Evolutionary conservation across 2,329 filamentous ascomycete genomes (phyloP).

Genomic region (Paracoccidioides brasiliensis): DNA sequence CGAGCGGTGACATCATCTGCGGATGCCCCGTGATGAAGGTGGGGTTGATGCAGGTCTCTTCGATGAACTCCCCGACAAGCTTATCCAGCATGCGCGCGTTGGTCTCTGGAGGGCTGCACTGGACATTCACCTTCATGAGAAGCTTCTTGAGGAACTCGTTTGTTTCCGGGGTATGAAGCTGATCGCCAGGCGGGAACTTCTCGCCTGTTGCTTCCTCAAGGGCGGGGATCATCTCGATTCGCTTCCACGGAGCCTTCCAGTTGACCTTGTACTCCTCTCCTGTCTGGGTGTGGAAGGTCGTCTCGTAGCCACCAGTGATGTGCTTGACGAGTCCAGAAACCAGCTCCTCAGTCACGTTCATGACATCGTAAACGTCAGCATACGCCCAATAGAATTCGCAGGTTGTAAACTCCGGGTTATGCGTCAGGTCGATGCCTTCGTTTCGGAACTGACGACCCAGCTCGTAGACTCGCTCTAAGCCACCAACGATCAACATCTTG

Average conservation of each 20-base stretch:
- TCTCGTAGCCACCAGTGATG: conserved; percentile 72
- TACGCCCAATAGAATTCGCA: conserved; percentile 97
- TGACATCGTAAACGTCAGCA: conserved; percentile 79
- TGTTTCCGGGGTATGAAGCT: conserved; percentile 81
- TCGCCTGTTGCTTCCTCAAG: conserved; percentile 82
- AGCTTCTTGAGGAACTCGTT: conserved; percentile 75
- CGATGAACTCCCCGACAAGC: conserved; percentile 85
- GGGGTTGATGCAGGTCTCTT: conserved; percentile 85
- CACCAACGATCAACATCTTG: conserved; percentile 92
- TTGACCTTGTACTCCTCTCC: conserved; percentile 85
- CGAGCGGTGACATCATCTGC: conserved; percentile 84
- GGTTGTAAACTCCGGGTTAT: conserved; percentile 97
- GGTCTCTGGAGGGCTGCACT: conserved; percentile 80
- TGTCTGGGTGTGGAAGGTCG: conserved; percentile 71
- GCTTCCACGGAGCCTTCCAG: conserved; percentile 89
- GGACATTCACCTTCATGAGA: conserved; percentile 78
- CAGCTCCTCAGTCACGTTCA: conserved; percentile 85
- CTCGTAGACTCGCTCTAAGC: conserved; percentile 88
- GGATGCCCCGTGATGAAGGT: conserved; percentile 81
- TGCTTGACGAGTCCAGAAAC: conserved; percentile 81
- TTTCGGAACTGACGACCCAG: conserved; percentile 93
- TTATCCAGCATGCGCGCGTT: conserved; percentile 96
- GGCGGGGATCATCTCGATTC: conserved; percentile 89
- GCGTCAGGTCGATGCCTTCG: conserved; percentile 79
- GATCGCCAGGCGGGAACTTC: conserved; percentile 80